Conservation (phyloP, 306 rosid genomes). For the Gastrolobium villosum region DNA sequence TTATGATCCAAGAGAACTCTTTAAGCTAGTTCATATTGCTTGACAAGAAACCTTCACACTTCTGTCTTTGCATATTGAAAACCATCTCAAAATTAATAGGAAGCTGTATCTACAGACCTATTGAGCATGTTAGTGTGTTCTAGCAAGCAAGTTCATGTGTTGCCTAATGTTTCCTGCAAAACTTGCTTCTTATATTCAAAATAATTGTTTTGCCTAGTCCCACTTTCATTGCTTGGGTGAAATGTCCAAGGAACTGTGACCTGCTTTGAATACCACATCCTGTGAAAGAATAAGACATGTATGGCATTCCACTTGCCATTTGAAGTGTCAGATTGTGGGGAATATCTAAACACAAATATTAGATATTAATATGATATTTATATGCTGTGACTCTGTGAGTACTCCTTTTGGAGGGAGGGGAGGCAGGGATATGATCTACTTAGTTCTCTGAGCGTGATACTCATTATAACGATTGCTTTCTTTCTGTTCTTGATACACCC, state of each 20-base stretch:
- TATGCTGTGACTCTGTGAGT: no score
- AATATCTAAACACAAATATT: no score
- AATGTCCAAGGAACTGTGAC: conserved; percentile 6
- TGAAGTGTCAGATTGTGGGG: background rate
- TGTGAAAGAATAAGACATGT: background rate
- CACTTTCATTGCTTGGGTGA: background rate
- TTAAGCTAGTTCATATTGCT: conserved; percentile 1
- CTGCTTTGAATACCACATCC: background rate
- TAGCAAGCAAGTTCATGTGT: background rate
- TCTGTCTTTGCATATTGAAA: background rate
- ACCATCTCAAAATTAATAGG: background rate
- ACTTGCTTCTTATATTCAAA: background rate
- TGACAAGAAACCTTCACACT: background rate
- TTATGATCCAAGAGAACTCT: conserved; percentile 33
- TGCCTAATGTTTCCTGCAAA: background rate
- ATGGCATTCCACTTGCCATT: conserved; percentile 5
- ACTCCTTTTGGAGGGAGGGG: no score
- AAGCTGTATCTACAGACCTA: background rate
- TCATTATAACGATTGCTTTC: conserved; percentile 8
- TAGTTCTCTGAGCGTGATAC: background rate
- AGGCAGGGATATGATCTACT: background rate
- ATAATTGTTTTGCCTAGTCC: background rate
- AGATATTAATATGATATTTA: background rate
- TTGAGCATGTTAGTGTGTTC: conserved; percentile 1
- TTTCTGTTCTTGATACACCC: conserved; percentile 34